Evolutionary conservation across 805 yeast species (phyloP).

Genomic region (Hanseniaspora taiwanica): DNA sequence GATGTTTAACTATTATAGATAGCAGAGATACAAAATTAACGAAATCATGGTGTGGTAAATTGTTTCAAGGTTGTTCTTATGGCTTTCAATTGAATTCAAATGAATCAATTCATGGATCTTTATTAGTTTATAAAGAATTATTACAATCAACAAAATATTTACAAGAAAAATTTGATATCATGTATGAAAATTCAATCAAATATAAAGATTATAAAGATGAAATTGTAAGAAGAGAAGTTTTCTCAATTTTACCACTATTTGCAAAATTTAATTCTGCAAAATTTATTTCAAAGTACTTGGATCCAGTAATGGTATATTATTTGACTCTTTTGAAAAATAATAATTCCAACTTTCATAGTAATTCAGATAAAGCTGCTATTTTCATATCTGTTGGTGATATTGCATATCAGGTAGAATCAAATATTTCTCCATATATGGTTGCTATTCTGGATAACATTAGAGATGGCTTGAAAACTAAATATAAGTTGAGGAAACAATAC

Average conservation of each 20-base stretch:
- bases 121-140: constrained; percentile 70
- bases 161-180: constrained; percentile 56
- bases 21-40: constrained; percentile 62
- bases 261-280: constrained; percentile 64
- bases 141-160: constrained; percentile 55
- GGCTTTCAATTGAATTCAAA: constrained; percentile 40
- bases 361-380: constrained; percentile 55
- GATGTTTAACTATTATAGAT: constrained; percentile 66
- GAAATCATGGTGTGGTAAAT: constrained; percentile 59
- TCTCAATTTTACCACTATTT: constrained; percentile 67
- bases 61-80: constrained; percentile 54
- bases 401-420: constrained; percentile 60
- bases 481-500: constrained; percentile 50
- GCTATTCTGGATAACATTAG: constrained; percentile 73
- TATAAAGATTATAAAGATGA: constrained; percentile 68
- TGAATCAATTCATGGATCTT: constrained; percentile 78
- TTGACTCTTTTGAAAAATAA: constrained; percentile 64
- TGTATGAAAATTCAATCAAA: constrained; percentile 59
- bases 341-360: constrained; percentile 22
- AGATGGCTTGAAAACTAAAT: constrained; percentile 50
- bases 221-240: constrained; percentile 72
- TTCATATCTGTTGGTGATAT: constrained; percentile 76
- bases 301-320: constrained; percentile 63
- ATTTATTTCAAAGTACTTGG: constrained; percentile 73
- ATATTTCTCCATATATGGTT: constrained; percentile 77